Conservation (phyloP, 2,329 filamentous ascomycete genomes). For the Fusarium brachygibbosum region DNA sequence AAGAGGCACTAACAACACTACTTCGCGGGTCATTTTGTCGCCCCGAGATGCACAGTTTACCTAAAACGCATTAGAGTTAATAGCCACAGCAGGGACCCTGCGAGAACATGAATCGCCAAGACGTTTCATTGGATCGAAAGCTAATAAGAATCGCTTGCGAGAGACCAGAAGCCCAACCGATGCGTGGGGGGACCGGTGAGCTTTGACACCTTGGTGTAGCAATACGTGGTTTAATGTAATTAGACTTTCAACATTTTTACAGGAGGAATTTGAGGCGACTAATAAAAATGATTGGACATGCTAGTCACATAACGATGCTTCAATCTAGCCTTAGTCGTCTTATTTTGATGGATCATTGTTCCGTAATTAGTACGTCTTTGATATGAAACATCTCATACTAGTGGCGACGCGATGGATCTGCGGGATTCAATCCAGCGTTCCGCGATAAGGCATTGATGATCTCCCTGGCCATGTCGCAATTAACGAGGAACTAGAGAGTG, state of each 20-base stretch:
- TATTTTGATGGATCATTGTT: neutral
- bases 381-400: neutral
- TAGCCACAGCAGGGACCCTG: neutral
- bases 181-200: neutral
- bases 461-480: neutral
- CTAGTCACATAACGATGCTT: neutral
- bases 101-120: neutral
- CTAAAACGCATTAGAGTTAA: neutral
- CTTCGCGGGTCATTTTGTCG: neutral
- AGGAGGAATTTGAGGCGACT: neutral
- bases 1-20: neutral
- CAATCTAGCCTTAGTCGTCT: too few species aligned
- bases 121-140: neutral
- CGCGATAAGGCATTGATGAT: neutral
- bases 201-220: neutral
- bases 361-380: neutral
- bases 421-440: neutral
- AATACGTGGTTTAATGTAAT: neutral
- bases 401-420: neutral
- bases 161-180: too few species aligned
- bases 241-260: neutral
- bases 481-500: neutral
- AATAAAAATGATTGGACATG: too few species aligned
- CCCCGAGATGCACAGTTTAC: neutral
- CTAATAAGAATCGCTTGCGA: too few species aligned